phyloP scores from a whole-genome alignment of 2,329 filamentous ascomycete genomes.

The Colletotrichum paranaense region DNA sequence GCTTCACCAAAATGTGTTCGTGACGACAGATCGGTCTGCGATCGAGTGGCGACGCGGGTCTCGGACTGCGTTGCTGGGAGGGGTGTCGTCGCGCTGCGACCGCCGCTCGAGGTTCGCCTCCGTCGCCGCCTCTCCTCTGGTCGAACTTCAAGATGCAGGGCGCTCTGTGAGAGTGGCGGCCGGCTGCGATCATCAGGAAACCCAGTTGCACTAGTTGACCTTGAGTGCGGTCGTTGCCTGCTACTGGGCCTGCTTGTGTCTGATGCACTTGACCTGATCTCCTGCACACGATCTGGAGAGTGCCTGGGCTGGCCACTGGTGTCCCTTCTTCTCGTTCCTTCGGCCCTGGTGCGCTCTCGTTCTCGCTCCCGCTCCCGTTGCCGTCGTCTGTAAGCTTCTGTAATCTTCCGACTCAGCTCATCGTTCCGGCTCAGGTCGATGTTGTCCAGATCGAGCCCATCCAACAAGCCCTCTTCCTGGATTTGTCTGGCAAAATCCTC shows the following conservation, averaged over 20 bases:
- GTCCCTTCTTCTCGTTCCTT: constrained; percentile 52
- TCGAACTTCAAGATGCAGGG: constrained; percentile 61
- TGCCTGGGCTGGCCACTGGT: constrained; percentile 51
- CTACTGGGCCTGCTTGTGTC: constrained; percentile 40
- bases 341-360: constrained; percentile 54
- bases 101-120: constrained; percentile 63
- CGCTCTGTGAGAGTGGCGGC: constrained; percentile 59
- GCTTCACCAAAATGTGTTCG: constrained; percentile 54
- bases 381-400: constrained; percentile 84
- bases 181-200: constrained; percentile 61
- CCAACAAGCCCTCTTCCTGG: constrained; percentile 85
- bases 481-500: constrained; percentile 92
- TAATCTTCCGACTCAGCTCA: constrained; percentile 89
- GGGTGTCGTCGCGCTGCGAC: constrained; percentile 66
- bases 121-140: constrained; percentile 58
- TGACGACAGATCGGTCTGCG: constrained; percentile 72
- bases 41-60: constrained; percentile 65
- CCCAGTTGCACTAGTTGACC: constrained; percentile 57
- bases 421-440: constrained; percentile 88
- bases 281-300: constrained; percentile 38
- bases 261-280: constrained; percentile 33
- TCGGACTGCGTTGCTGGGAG: constrained; percentile 54
- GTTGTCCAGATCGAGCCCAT: constrained; percentile 89
- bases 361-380: constrained; percentile 76
- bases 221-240: constrained; percentile 54